Base-by-base conservation (phyloP, 257 asterid genomes). In the Paraleonurus japonicus region DNA sequence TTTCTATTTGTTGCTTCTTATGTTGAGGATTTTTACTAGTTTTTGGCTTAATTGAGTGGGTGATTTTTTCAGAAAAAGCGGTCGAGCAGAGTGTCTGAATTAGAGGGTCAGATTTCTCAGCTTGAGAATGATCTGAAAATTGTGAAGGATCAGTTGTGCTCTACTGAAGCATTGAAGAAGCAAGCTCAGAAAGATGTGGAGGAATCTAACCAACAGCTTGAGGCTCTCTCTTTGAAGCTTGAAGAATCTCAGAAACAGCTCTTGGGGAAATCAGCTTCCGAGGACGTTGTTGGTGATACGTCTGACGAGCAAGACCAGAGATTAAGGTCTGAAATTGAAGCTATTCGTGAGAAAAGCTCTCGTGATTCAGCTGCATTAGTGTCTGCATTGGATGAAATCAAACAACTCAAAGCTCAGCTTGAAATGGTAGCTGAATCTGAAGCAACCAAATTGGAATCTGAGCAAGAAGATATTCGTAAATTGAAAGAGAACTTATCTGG, bases 71-170 rank as follows among this genome's bases (percentile, higher is more conserved):
- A 87, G 92, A 87, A 76, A 78, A 84, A 83, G 86, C 84, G 76
- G 5, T 72, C 84, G 2, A 82, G 81, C 76, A 83, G 71, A 81
- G 89, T 80, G 73, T 72, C 86, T 20, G 96, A 89, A 39, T 87
- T 89, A 58, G 98, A 95, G 84, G 69, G 75, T 35, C 92, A 87
- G 83, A 76, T 95, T 55, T 83, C 85, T 70, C 87, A 83, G 80
- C 96, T 95, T 7, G 91, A 92, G 82, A 82, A 83, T 72, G 98
- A 95, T 73, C 93, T 95, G 64, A 76, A 87, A 68, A 77, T 24
- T 32, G 89, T 88, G 15, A 89, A 86, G 84, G 93, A 87, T 72
- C 90, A 85, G 48, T 76, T 95, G 23, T 73, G 82, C 83, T 84
- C 89, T 37, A 79, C 98, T 0, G 97, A 95, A 82, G 85, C 84